Percentiles rank a stretch among this genome's conserved stretches.
These are phyloP conservation scores for Cruciata laevipes DNA, from an alignment of 257 asterid genomes.

Conservation along the genomic window DNA sequence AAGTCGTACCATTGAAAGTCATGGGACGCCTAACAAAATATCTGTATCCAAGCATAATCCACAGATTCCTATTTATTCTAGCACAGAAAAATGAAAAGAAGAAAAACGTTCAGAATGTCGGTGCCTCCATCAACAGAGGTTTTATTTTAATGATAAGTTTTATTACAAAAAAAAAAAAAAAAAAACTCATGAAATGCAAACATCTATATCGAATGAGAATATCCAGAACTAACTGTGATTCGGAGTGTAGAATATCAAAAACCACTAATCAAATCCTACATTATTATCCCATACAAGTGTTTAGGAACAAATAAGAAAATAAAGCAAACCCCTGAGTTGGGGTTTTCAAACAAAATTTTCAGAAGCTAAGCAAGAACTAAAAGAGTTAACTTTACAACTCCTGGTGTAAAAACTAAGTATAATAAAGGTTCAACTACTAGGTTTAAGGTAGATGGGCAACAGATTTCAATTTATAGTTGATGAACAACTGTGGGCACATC, in stretches of 20 bases:
- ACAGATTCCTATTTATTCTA: no score
- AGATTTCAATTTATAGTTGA: conserved; percentile 85
- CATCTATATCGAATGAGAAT: no score
- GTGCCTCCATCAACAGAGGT: no score
- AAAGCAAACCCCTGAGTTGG: background rate
- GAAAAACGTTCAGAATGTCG: no score
- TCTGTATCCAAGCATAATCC: no score
- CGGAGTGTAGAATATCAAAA: background rate
- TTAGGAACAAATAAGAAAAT: background rate
- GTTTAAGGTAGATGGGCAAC: conserved; percentile 96
- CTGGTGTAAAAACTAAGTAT: background rate
- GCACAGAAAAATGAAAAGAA: no score
- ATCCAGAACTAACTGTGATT: background rate
- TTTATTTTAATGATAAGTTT: no score
- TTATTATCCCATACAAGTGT: background rate
- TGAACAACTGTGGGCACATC: conserved; percentile 99
- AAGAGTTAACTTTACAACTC: conserved; percentile 4
- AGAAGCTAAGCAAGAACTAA: conserved; percentile 6
- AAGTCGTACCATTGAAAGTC: no score
- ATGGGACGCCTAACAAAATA: no score
- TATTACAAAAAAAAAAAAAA: no score
- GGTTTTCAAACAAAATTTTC: background rate
- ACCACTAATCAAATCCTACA: background rate
- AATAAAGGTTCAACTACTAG: conserved; percentile 8
- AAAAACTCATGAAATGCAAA: no score